Base-by-base conservation (phyloP, 352 stramenopile species). In the Globisporangium heterothallicum region DNA sequence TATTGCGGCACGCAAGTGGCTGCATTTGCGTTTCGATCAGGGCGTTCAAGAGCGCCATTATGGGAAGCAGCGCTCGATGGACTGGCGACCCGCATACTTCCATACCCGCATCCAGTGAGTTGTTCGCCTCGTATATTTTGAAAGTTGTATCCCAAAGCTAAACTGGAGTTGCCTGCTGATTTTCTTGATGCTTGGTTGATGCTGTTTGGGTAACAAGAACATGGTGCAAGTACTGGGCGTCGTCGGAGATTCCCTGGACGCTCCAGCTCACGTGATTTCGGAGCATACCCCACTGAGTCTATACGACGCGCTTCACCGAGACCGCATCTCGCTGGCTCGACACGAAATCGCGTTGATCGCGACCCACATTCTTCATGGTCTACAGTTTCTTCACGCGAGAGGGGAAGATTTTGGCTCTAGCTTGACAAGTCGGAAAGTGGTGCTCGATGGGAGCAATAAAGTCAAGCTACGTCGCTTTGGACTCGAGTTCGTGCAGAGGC, bases 381-480 rank as follows among this genome's bases (percentile, higher is more conserved):
- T 92, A 6, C 21, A 55, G 1, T 84, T 74, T 53, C 60, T 86
- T 3, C 72, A 84, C 19, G 27, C 40, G 12, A 61, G 66, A 7
- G 52, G 67, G 1, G 49, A 71, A 45, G 64, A 50, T 1, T 63
- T 91, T 22, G 70, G 72, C 6, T 59, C 61, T 13, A 75, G 63
- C 21, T 63, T 89, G 19, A 86, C 78, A n/a, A 92, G 80, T 61
- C 67, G 68, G 14, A 84, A 84, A 47, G 76, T 89, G 13, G 76
- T 88, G 64, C 38, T 92, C 19, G 53, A 67, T 10, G 56, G 70
- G 25, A 29, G 24, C 6, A 56, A 57, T 2, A 38, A 58, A 3
- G 49, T 88, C 40, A 88, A 86, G 41, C 26, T 89, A 3, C 63
- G 78, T 18, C 72, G 69, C 26, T 85, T 84, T 63, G 66, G 73